Conservation (phyloP, 192 early-diverging fungal genomes). For the Globomyces pollinis-pini region DNA sequence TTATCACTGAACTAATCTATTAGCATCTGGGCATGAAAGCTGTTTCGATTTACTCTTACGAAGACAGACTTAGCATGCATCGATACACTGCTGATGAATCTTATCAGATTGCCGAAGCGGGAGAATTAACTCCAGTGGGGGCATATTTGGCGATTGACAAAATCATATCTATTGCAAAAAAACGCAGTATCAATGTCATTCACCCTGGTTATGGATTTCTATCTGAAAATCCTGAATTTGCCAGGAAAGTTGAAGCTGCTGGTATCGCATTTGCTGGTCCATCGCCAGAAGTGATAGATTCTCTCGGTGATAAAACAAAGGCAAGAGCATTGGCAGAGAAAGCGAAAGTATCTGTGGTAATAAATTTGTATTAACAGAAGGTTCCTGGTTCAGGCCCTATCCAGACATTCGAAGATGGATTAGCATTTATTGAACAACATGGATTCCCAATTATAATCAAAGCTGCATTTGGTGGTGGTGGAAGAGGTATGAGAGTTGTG, state of each 20-base stretch:
- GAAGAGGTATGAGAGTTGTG: slow-evolving; percentile 76
- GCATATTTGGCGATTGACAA: slow-evolving; percentile 92
- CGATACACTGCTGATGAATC: slow-evolving; percentile 95
- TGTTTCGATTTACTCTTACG: slow-evolving; percentile 82
- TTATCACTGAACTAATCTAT: too few species aligned
- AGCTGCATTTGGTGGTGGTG: slow-evolving; percentile 57
- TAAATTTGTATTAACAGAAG: too few species aligned
- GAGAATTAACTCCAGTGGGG: slow-evolving; percentile 79
- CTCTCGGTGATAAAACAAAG: slow-evolving; percentile 92
- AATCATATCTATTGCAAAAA: slow-evolving; percentile 80
- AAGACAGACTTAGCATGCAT: slow-evolving; percentile 88
- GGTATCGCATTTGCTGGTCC: slow-evolving; percentile 93
- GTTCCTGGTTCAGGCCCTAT: slow-evolving; percentile 91
- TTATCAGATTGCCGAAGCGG: slow-evolving; percentile 84
- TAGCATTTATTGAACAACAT: slow-evolving; percentile 66
- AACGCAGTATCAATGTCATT: slow-evolving; percentile 74
- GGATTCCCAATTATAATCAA: slow-evolving; percentile 96
- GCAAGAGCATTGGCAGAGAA: slow-evolving; percentile 69
- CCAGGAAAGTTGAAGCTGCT: slow-evolving; percentile 75
- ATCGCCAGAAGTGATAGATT: slow-evolving; percentile 70
- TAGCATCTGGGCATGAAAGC: slow-evolving; percentile 86
- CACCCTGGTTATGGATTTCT: slow-evolving; percentile 96
- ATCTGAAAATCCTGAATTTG: slow-evolving; percentile 89
- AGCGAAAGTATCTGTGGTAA: slow-evolving; percentile 70
- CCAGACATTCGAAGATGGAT: slow-evolving; percentile 51